phyloP scores from a whole-genome alignment of 805 yeast genomes.

The Wickerhamomyces strasburgensis region DNA sequence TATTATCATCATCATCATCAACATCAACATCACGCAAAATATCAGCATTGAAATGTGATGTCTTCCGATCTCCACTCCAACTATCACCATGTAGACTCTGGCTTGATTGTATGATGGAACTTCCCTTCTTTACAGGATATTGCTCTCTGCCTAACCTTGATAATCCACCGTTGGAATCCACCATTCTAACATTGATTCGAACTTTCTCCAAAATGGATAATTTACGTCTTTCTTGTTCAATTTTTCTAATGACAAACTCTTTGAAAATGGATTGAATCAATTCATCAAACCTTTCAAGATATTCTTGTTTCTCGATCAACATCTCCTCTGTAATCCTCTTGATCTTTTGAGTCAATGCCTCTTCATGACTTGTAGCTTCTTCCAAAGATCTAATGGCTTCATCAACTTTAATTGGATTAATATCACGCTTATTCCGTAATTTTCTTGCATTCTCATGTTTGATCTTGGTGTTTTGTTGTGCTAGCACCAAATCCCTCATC shows the following conservation, averaged over 20 bases:
- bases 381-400: conserved; percentile 81
- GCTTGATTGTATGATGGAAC: conserved; percentile 25
- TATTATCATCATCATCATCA: no score
- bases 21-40: conserved; percentile 10
- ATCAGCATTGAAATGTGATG: conserved; percentile 30
- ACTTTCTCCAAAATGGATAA: conserved; percentile 67
- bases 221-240: conserved; percentile 82
- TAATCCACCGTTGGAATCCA: conserved; percentile 75
- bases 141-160: conserved; percentile 76
- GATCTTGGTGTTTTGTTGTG: conserved; percentile 67
- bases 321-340: conserved; percentile 82
- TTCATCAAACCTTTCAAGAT: conserved; percentile 52
- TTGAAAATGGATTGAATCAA: conserved; percentile 52
- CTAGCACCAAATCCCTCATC: conserved; percentile 81
- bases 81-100: conserved; percentile 50
- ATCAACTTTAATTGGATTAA: conserved; percentile 85
- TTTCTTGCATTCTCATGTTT: conserved; percentile 69
- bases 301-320: conserved; percentile 64
- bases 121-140: conserved; percentile 31
- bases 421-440: conserved; percentile 64
- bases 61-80: conserved; percentile 51
- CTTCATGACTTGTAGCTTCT: conserved; percentile 70
- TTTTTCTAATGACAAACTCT: conserved; percentile 59
- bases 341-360: conserved; percentile 69
- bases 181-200: conserved; percentile 65